Base-by-base conservation (phyloP, 2,329 filamentous ascomycete genomes). In the Falciphora oryzae region DNA sequence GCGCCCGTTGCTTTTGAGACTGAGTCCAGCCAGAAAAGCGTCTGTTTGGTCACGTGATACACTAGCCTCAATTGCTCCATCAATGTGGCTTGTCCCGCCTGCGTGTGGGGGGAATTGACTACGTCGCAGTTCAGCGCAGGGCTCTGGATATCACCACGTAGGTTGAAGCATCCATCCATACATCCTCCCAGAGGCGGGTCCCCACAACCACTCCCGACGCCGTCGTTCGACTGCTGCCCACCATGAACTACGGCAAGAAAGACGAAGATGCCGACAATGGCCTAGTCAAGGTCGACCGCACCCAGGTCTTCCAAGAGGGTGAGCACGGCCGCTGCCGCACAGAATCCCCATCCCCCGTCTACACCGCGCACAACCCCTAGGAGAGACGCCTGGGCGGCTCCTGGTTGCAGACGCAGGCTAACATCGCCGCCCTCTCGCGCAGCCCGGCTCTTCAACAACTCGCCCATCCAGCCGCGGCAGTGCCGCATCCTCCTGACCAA, bases 261-360 rank as follows among this genome's bases (percentile, higher is more conserved):
- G 94, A 99, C 79, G 95, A 98, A 85, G 95, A 99, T 83, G 92
- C 89, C 75, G 94, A 97, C 77, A 87, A 89, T 77, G 89, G 91
- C 75, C 86, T 98, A 82, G 90, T 98, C 84, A 96, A 94, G 85
- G 92, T 98, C 74, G 95, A 99, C 82, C 90, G 96, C 74, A 97
- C 94, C 65, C 93, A 94, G 73, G 95, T 99, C 70, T 98, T 98
- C 79, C 95, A 98, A 83, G 95, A 99, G 89, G 95, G 95, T 97
- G 79, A 75, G 82, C 71, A 25, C 22, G 28, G 28, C n/a, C 50
- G 28, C 28, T 35, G 69, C 73, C 71, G 73, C 67, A 74, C 71
- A 57, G 28, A 66, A 57, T 62, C n/a, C 56, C 62, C 59, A 35
- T 35, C 32, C 22, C 29, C 18, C 32, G 32, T 35, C 32, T 8